Conservation (phyloP, 2,329 filamentous ascomycete species). For the Venturia carpophila region DNA sequence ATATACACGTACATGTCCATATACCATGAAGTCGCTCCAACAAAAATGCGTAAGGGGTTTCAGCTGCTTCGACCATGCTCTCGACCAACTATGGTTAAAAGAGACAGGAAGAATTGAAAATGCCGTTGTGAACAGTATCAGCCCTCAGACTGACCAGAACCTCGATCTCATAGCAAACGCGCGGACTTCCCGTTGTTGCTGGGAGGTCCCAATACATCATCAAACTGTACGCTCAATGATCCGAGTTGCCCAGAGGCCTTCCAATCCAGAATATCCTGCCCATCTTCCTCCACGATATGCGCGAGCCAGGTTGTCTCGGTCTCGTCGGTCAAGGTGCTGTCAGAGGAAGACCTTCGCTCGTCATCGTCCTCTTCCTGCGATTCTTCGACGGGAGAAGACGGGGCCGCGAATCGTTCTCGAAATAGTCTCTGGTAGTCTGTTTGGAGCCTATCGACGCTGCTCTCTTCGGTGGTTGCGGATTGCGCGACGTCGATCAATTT, state of each 20-base stretch:
- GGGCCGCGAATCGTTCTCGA: constrained; percentile 32
- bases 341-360: constrained; percentile 6
- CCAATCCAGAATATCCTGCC: constrained; percentile 2
- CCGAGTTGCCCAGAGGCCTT: constrained; percentile 6
- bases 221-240: constrained; percentile 14
- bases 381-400: not conserved
- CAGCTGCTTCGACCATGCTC: not conserved
- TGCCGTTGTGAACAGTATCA: not conserved
- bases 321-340: constrained; percentile 11
- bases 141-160: not conserved
- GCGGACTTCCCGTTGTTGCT: not conserved
- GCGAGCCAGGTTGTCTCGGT: constrained; percentile 11
- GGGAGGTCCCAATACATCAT: constrained; percentile 14
- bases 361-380: not conserved
- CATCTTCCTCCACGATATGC: constrained; percentile 2
- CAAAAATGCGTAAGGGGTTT: not conserved
- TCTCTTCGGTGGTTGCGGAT: constrained; percentile 32
- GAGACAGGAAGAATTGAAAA: not conserved
- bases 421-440: constrained; percentile 37
- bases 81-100: not conserved
- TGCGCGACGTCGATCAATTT: constrained; percentile 45
- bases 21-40: not conserved
- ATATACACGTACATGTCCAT: not conserved
- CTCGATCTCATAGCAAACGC: not conserved
- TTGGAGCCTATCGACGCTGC: constrained; percentile 26